Conservation (phyloP, 2,329 filamentous ascomycete species). For the Hortaea sp. region DNA sequence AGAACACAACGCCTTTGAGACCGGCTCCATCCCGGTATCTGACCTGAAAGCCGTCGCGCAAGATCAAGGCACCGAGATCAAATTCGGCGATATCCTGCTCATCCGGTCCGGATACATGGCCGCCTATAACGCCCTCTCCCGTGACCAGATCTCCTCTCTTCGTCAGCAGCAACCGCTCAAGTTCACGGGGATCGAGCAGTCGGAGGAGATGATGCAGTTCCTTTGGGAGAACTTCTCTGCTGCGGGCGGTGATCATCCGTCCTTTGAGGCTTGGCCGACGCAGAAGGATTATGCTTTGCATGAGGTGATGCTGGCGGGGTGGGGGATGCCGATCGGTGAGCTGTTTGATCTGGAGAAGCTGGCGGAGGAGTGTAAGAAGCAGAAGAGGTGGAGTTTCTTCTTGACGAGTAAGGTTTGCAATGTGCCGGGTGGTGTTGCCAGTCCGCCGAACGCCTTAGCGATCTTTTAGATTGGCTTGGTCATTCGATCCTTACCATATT, state of each 20-base stretch:
- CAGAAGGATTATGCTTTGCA: constrained; percentile 30
- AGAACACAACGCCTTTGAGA: constrained; percentile 26
- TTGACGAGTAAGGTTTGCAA: constrained; percentile 38
- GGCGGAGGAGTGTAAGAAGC: constrained; percentile 29
- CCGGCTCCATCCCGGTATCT: constrained; percentile 24
- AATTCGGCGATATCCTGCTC: constrained; percentile 45
- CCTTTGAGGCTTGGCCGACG: constrained; percentile 29
- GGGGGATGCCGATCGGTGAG: constrained; percentile 43
- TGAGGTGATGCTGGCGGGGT: constrained; percentile 40
- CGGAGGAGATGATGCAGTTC: constrained; percentile 34
- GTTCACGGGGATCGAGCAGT: constrained; percentile 41
- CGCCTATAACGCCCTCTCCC: constrained; percentile 29
- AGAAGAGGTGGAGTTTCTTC: constrained; percentile 38
- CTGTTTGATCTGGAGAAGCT: constrained; percentile 40
- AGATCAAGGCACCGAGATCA: constrained; percentile 43
- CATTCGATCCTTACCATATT: background rate
- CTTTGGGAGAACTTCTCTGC: constrained; percentile 31
- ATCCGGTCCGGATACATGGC: constrained; percentile 41
- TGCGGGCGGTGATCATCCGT: constrained; percentile 29
- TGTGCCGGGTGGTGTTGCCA: constrained; percentile 30
- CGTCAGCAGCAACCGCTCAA: constrained; percentile 29
- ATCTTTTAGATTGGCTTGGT: constrained; percentile 22
- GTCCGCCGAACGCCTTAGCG: constrained; percentile 30
- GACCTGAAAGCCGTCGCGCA: constrained; percentile 36
- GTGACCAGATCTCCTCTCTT: constrained; percentile 28